Evolutionary conservation across 768 basidiomycete genomes (phyloP).

Genomic region (Macrolepiota dolichaula): DNA sequence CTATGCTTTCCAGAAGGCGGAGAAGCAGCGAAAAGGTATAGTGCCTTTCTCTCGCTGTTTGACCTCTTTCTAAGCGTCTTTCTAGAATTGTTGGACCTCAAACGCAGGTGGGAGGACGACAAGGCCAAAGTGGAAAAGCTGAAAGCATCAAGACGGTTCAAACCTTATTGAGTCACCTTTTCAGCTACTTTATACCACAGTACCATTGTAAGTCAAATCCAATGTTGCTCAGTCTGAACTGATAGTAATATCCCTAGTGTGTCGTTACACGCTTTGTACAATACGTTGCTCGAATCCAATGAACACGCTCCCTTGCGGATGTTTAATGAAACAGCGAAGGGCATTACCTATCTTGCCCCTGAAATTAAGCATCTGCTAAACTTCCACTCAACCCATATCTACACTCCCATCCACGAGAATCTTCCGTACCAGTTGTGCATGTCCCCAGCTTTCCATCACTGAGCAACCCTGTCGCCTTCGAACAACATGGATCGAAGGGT

Average conservation of each 20-base stretch:
- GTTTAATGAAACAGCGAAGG: no score
- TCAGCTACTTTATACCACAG: not conserved
- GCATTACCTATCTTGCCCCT: no score
- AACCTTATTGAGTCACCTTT: conserved; percentile 59
- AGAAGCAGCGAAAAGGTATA: conserved; percentile 81
- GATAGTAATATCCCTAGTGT: not conserved
- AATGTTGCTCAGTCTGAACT: not conserved
- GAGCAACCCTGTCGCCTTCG: not conserved
- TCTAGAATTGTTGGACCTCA: conserved; percentile 68
- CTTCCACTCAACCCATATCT: no score
- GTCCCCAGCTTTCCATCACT: not conserved
- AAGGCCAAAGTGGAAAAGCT: conserved; percentile 80
- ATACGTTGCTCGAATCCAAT: not conserved
- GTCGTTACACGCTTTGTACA: not conserved
- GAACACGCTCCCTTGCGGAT: no score
- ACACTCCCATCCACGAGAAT: not conserved
- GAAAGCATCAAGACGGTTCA: conserved; percentile 79
- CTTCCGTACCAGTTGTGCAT: not conserved
- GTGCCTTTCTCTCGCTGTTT: conserved; percentile 7
- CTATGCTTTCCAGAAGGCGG: conserved; percentile 89
- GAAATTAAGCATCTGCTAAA: no score
- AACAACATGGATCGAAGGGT: not conserved
- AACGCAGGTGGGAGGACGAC: conserved; percentile 84
- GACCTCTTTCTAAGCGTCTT: not conserved
- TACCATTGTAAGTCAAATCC: not conserved